Evolutionary conservation across 768 basidiomycete species (phyloP).

Genomic region (Flagelloscypha sp.): DNA sequence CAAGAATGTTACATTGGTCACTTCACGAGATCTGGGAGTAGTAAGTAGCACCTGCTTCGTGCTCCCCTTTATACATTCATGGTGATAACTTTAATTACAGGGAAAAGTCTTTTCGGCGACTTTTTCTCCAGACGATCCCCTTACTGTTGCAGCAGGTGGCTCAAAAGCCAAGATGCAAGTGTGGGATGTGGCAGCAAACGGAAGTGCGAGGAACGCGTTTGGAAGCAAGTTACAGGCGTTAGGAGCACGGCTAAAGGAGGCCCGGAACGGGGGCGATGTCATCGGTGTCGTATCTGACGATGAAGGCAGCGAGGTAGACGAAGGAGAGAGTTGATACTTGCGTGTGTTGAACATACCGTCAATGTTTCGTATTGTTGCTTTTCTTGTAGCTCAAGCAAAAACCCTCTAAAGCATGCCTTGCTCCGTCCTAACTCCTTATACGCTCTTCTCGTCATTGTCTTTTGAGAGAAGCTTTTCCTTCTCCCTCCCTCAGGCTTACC

Average conservation of each 20-base stretch:
- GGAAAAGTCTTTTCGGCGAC: conserved; percentile 92
- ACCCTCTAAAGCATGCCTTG: too few relatives aligned
- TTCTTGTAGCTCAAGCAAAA: too few relatives aligned
- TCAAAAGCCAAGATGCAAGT: conserved; percentile 91
- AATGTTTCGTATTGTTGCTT: too few relatives aligned
- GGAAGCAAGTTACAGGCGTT: conserved; percentile 67
- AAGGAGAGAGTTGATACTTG: too few relatives aligned
- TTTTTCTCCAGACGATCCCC: conserved; percentile 91
- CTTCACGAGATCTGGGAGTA: conserved; percentile 83
- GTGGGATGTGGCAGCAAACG: conserved; percentile 88
- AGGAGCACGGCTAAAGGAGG: conserved; percentile 53
- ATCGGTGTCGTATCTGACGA: conserved; percentile 62
- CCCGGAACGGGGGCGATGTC: conserved; percentile 48
- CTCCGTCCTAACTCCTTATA: too few relatives aligned
- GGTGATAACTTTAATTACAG: conserved; percentile 32
- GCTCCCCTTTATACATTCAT: neutral
- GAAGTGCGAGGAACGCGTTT: conserved; percentile 77
- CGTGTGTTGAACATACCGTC: too few relatives aligned
- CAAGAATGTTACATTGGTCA: conserved; percentile 70
- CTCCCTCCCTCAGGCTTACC: too few relatives aligned
- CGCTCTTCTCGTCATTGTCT: too few relatives aligned
- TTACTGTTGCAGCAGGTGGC: conserved; percentile 90
- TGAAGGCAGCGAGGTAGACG: conserved; percentile 55
- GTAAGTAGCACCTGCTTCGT: conserved; percentile 35
- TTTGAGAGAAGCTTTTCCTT: too few relatives aligned